These are phyloP conservation scores for Elaeis oleifera DNA, from an alignment of 202 grass and related monocot genomes.

Conservation along the genomic window DNA sequence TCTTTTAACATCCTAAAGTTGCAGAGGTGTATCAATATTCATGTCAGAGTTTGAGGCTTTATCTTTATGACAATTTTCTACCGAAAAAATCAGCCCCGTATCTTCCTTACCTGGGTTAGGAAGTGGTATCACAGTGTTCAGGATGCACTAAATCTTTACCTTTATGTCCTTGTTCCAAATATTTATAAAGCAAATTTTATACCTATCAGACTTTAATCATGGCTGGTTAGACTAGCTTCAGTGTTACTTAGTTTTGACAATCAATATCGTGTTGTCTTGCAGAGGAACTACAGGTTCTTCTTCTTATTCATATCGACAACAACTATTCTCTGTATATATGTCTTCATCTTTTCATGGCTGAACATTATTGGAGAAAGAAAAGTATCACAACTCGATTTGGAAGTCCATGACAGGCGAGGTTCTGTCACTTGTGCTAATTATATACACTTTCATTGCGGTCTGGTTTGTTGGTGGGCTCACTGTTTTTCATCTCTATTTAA, in stretches of 20 bases:
- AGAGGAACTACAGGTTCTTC: slow-evolving; percentile 89
- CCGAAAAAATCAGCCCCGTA: no score
- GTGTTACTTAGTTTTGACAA: background rate
- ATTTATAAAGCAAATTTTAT: no score
- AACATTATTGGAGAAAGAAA: slow-evolving; percentile 45
- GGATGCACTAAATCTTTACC: no score
- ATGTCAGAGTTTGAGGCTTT: no score
- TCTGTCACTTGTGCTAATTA: slow-evolving; percentile 61
- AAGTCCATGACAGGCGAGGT: slow-evolving; percentile 57
- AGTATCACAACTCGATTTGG: slow-evolving; percentile 40
- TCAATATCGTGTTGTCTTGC: slow-evolving; percentile 5
- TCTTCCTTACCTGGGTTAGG: no score
- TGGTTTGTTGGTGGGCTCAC: slow-evolving; percentile 96
- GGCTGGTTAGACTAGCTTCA: no score
- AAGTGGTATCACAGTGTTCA: no score
- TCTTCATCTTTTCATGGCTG: slow-evolving; percentile 65
- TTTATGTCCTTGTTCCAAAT: no score
- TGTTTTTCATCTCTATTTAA: slow-evolving; percentile 73
- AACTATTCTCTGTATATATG: slow-evolving; percentile 63
- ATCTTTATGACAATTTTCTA: no score
- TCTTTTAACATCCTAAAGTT: no score
- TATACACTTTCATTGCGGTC: slow-evolving; percentile 62
- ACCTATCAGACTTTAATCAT: no score
- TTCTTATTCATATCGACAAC: slow-evolving; percentile 82
- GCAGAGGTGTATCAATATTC: no score